These are phyloP conservation scores for Candida maris DNA, from an alignment of 805 yeast genomes.

Conservation along the genomic window DNA sequence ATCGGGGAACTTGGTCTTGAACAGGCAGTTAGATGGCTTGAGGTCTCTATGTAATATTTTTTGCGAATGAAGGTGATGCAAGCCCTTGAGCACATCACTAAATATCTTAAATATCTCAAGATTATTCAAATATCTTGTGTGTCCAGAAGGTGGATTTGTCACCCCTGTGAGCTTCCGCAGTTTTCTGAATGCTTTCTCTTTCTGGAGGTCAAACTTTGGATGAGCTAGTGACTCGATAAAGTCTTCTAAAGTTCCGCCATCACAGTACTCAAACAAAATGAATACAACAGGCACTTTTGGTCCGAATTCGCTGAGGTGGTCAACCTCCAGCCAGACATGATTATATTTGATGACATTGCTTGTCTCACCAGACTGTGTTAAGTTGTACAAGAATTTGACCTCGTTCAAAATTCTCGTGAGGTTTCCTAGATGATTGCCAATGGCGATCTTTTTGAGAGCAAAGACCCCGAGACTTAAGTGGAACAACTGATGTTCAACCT, in stretches of 20 bases:
- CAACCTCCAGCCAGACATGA: conserved; percentile 88
- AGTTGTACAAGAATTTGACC: conserved; percentile 63
- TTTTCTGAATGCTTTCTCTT: conserved; percentile 34
- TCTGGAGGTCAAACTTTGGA: conserved; percentile 35
- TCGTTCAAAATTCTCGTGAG: conserved; percentile 70
- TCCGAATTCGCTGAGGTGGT: conserved; percentile 47
- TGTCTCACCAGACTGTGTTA: conserved; percentile 33
- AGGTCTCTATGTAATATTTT: conserved; percentile 86
- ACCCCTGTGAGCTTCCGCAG: conserved; percentile 13
- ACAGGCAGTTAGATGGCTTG: conserved; percentile 83
- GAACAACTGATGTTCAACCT: conserved; percentile 78
- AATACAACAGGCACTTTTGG: conserved; percentile 61
- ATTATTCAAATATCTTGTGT: conserved; percentile 36
- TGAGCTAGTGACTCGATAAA: conserved; percentile 39
- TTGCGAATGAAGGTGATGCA: conserved; percentile 63
- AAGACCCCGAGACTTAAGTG: conserved; percentile 70
- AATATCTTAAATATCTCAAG: conserved; percentile 67
- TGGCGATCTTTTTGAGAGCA: conserved; percentile 81
- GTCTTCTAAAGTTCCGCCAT: conserved; percentile 82
- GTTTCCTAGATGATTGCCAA: conserved; percentile 72
- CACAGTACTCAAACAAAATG: conserved; percentile 82
- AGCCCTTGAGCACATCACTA: conserved; percentile 65
- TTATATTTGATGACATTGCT: conserved; percentile 63
- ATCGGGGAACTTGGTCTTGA: conserved; percentile 37
- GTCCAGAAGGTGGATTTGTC: neutral